Evolutionary conservation across 202 grass and related monocot species (phyloP).

Genomic region (Schoenoplectus triqueter): DNA sequence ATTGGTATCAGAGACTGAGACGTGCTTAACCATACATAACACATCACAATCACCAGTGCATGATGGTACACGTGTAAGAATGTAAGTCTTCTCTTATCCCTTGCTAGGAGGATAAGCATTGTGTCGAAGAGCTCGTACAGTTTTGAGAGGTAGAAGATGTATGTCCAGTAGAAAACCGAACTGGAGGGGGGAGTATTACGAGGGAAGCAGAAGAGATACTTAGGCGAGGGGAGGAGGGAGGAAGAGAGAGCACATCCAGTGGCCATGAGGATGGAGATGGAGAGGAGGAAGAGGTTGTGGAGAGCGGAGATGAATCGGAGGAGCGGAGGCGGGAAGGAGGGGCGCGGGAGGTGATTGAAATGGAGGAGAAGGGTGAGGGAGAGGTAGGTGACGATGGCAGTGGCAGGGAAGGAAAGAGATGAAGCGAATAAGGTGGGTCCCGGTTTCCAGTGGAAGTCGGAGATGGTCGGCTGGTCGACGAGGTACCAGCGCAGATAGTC

Average conservation of each 20-base stretch:
- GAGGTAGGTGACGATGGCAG: slow-evolving; percentile 63
- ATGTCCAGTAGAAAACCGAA: slow-evolving; percentile 91
- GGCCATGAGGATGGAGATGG: slow-evolving; percentile 72
- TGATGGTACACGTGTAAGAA: slow-evolving; percentile 97
- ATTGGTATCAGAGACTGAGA: slow-evolving; percentile 77
- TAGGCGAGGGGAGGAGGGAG: slow-evolving; percentile 36
- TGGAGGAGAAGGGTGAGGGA: slow-evolving; percentile 63
- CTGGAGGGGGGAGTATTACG: slow-evolving; percentile 46
- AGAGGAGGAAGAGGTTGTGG: slow-evolving; percentile 75
- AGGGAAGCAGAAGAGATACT: slow-evolving; percentile 79
- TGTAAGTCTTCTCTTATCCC: slow-evolving; percentile 64
- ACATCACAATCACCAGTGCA: slow-evolving; percentile 83
- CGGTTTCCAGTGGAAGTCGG: slow-evolving; percentile 67
- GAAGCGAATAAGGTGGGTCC: slow-evolving; percentile 55
- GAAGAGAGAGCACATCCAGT: slow-evolving; percentile 67
- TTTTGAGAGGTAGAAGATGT: slow-evolving; percentile 96
- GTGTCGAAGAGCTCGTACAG: slow-evolving; percentile 91
- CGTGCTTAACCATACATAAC: slow-evolving; percentile 89
- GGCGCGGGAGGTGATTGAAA: slow-evolving; percentile 51
- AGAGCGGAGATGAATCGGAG: slow-evolving; percentile 56
- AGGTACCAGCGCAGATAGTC: slow-evolving; percentile 57
- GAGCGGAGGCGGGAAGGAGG: slow-evolving; percentile 32
- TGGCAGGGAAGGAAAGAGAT: slow-evolving; percentile 54
- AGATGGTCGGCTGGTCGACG: slow-evolving; percentile 69
- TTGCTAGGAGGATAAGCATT: slow-evolving; percentile 73